Conservation (phyloP, 2,329 filamentous ascomycete species). For the Calonectria ilicicola region DNA sequence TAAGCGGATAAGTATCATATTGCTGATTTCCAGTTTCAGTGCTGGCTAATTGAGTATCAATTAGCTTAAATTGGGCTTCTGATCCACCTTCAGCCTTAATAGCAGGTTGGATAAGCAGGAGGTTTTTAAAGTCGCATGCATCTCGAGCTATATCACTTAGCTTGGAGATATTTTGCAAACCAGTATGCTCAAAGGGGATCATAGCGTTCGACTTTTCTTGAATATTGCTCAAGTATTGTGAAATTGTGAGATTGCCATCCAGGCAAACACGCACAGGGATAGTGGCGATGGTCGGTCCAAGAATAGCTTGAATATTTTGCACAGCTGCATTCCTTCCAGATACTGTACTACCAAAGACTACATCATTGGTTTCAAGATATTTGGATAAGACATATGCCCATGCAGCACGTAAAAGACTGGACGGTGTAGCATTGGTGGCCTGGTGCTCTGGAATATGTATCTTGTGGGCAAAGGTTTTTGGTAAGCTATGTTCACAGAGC, state of each 20-base stretch:
- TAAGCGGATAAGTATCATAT: slow-evolving; percentile 8
- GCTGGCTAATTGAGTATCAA: slow-evolving; percentile 15
- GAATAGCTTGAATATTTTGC: background rate
- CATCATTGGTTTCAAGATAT: slow-evolving; percentile 29
- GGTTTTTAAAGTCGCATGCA: slow-evolving; percentile 8
- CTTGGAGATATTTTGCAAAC: slow-evolving; percentile 10
- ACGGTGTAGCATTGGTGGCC: background rate
- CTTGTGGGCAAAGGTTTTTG: background rate
- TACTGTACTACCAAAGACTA: background rate
- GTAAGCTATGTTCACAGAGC: background rate
- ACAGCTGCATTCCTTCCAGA: slow-evolving; percentile 4
- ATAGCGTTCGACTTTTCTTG: background rate
- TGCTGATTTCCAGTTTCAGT: background rate
- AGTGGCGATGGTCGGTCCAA: slow-evolving; percentile 2
- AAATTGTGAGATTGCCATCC: background rate
- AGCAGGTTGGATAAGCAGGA: slow-evolving; percentile 12
- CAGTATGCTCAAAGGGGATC: slow-evolving; percentile 9
- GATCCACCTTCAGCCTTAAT: background rate
- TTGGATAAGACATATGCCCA: background rate
- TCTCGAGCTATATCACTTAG: background rate
- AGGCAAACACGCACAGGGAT: background rate
- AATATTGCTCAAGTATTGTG: background rate
- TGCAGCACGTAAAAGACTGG: background rate
- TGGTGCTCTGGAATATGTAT: background rate
- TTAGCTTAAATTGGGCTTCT: slow-evolving; percentile 16